Percentiles rank a stretch among this genome's conserved stretches.
These are phyloP conservation scores for Penicillium fimorum DNA, from an alignment of 495 filamentous ascomycete species.

Conservation along the genomic window DNA sequence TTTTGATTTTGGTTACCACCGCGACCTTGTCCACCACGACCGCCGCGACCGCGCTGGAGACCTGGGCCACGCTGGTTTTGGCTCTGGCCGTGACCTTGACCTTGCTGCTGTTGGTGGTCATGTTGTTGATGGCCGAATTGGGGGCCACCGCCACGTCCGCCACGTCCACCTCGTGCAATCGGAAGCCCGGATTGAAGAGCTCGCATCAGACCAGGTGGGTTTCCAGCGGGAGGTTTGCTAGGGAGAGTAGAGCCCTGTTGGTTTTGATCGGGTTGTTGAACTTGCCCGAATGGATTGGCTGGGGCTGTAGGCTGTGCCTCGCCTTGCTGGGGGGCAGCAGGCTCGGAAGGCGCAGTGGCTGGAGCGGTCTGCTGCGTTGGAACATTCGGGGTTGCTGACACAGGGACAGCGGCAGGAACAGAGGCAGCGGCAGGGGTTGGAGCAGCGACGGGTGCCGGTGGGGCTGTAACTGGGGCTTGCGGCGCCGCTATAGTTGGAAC, in stretches of 20 bases:
- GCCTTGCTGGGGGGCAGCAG: conserved; percentile 16
- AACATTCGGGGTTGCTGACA: background rate
- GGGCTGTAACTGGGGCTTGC: conserved; percentile 2
- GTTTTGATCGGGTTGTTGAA: conserved; percentile 29
- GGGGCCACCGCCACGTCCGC: conserved; percentile 32
- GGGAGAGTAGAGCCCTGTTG: conserved; percentile 33
- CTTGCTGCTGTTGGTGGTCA: conserved; percentile 21
- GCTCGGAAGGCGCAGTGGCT: conserved; percentile 17
- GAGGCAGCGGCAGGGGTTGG: background rate
- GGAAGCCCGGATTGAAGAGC: conserved; percentile 52
- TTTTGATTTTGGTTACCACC: conserved; percentile 39
- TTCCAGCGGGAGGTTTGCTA: conserved; percentile 39
- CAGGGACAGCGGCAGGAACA: background rate
- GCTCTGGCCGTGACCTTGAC: conserved; percentile 20
- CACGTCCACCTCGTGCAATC: conserved; percentile 40
- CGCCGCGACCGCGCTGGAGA: conserved; percentile 48
- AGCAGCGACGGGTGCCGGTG: background rate
- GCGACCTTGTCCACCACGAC: conserved; percentile 45
- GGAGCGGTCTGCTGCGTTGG: background rate
- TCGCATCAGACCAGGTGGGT: conserved; percentile 37
- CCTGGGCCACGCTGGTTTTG: conserved; percentile 39
- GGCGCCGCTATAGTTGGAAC: conserved; percentile 13
- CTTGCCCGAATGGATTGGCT: conserved; percentile 35
- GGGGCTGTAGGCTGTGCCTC: conserved; percentile 18
- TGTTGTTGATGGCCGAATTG: conserved; percentile 35